phyloP scores from a whole-genome alignment of 495 filamentous ascomycete species.

The Penicillium verhagenii region DNA sequence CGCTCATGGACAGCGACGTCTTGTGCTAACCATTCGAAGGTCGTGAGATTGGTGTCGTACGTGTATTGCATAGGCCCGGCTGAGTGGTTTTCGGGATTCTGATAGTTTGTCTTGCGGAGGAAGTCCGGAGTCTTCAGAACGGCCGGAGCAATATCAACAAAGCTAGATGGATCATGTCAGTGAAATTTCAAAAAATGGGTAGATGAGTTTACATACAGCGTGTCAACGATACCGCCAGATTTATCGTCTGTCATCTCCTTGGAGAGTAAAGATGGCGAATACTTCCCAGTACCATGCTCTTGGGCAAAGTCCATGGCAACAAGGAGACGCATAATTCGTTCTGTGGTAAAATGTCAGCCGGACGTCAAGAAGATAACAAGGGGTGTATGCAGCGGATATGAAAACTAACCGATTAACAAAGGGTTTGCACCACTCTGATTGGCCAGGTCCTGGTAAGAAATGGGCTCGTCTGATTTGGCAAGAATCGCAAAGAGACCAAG shows the following conservation, averaged over 20 bases:
- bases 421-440: conserved; percentile 9
- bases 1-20: conserved; percentile 1
- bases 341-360: too few relatives aligned
- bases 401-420: conserved; percentile 13
- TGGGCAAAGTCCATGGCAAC: conserved; percentile 15
- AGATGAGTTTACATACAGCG: too few relatives aligned
- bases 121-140: conserved; percentile 24
- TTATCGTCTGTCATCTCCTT: conserved; percentile 15
- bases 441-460: conserved; percentile 8
- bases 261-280: conserved; percentile 12
- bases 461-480: neutral
- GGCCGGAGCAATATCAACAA: conserved; percentile 15
- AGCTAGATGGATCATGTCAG: conserved; percentile 2
- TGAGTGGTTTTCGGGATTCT: conserved; percentile 20
- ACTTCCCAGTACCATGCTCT: conserved; percentile 10
- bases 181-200: too few relatives aligned
- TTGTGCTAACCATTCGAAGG: conserved; percentile 27
- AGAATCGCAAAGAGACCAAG: conserved; percentile 15
- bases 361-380: too few relatives aligned
- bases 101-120: conserved; percentile 17
- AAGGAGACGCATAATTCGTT: conserved; percentile 21
- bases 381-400: too few relatives aligned
- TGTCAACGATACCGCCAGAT: conserved; percentile 12
- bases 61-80: conserved; percentile 39
- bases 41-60: conserved; percentile 23